Base-by-base conservation (phyloP, 2,329 filamentous ascomycete genomes). In the Knufia petricola region DNA sequence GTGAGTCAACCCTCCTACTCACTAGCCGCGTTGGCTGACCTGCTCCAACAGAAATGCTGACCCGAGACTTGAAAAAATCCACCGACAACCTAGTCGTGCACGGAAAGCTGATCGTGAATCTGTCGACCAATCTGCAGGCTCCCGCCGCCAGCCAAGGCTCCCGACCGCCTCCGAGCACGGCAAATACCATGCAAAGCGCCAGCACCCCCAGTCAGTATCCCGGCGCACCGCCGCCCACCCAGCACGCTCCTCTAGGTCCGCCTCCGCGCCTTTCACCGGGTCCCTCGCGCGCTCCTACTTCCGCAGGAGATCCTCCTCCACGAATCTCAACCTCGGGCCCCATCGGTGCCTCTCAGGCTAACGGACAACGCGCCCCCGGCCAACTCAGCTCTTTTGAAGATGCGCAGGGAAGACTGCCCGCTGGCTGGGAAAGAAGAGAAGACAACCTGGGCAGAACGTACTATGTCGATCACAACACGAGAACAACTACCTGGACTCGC, bases 41-140 rank as follows among this genome's bases (percentile, higher is more conserved):
- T 46, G 44, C 48, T 28, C 51, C 55, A 58, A n/a, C n/a, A 81
- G 89, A 96, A 70, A 98, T 96, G 90, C 85, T 98, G 63, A 96
- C 92, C 44, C 77, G 88, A 58, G 92, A 98, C 66, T 76, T 98
- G 28, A 95, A 96, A 66, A 96, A 95, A 69, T 95, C 92, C 4
- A 95, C 88, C 52, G 92, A 98, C 65, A 96, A 96, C 64, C 80
- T 98, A 42, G 88, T 96, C 49, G 92, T 98, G 28, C 89, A 98
- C 64, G 92, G 92, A 54, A 96, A 96, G 69, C 79, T 98, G 48
- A 98, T 98, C 60, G 81, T 98, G 54, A 96, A 94, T 65, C 74
- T 98, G 10, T 95, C 90, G 9, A 95, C 90, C 45, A 95, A 98
- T 64, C 77, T 96, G 17, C 73, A 77, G 37, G 69, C 78, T 13